A percentile compares a stretch with the other conserved stretches of the same genome.
phyloP scores from a whole-genome alignment of 2,329 filamentous ascomycete genomes.

The Zopfia rhizophila region DNA sequence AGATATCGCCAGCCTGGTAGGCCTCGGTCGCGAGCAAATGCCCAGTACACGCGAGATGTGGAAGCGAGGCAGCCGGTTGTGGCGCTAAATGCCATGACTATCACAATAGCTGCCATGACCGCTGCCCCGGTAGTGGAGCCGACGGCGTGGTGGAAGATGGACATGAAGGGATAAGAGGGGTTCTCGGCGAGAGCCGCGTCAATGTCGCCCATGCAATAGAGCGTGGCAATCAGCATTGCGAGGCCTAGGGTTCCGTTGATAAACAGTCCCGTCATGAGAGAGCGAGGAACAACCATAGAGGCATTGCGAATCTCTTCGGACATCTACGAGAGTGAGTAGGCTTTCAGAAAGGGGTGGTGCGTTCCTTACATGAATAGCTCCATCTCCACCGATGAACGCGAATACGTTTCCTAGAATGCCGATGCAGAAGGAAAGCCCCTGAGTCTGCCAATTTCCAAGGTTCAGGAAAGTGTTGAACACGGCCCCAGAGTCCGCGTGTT shows the following conservation, averaged over 20 bases:
- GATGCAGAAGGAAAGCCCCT: constrained; percentile 56
- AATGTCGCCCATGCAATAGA: constrained; percentile 49
- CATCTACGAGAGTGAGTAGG: constrained; percentile 42
- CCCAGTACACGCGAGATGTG: constrained; percentile 47
- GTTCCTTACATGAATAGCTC: constrained; percentile 50
- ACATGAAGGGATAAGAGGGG: constrained; percentile 55
- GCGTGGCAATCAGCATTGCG: constrained; percentile 45
- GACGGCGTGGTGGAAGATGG: constrained; percentile 52
- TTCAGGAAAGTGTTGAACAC: constrained; percentile 61
- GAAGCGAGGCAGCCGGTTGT: constrained; percentile 39
- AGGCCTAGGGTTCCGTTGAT: constrained; percentile 53
- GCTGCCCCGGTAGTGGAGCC: constrained; percentile 47
- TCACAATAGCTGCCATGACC: constrained; percentile 45
- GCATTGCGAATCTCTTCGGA: constrained; percentile 46
- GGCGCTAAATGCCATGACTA: constrained; percentile 15
- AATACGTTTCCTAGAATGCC: constrained; percentile 50
- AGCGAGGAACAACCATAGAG: constrained; percentile 40
- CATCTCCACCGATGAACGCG: constrained; percentile 49
- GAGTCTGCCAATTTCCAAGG: constrained; percentile 54
- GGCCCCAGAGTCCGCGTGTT: constrained; percentile 47
- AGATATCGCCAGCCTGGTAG: constrained; percentile 32
- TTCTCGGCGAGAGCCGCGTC: constrained; percentile 32
- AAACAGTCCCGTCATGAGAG: constrained; percentile 50
- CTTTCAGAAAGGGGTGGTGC: neutral
- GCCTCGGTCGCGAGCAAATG: constrained; percentile 54